phyloP scores from a whole-genome alignment of 2,329 filamentous ascomycete genomes.

The Fusarium ramigenum region DNA sequence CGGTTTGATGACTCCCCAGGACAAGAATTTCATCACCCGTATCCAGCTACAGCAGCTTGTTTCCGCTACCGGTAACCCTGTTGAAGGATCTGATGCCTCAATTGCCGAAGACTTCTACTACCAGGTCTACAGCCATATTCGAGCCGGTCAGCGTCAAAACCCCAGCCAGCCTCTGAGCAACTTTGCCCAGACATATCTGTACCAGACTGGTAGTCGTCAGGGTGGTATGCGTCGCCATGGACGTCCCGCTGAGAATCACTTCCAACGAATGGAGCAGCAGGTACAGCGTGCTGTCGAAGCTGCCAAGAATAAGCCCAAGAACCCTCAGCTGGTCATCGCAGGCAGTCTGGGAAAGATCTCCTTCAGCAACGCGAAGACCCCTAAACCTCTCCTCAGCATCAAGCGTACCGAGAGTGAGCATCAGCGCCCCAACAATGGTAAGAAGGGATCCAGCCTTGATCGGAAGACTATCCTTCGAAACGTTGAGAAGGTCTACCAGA shows the following conservation, averaged over 20 bases:
- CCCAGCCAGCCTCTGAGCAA: constrained; percentile 93
- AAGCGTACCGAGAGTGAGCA: constrained; percentile 81
- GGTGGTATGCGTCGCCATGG: constrained; percentile 78
- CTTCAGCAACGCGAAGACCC: constrained; percentile 98
- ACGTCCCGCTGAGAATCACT: constrained; percentile 91
- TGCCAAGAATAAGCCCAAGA: constrained; percentile 97
- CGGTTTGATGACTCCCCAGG: constrained; percentile 97
- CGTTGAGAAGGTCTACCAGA: constrained; percentile 88
- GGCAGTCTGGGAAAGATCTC: constrained; percentile 97
- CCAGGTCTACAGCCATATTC: constrained; percentile 94
- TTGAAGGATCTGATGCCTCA: constrained; percentile 82
- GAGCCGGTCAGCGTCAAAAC: constrained; percentile 87
- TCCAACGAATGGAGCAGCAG: constrained; percentile 99
- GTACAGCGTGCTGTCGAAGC: constrained; percentile 97
- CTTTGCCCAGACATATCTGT: constrained; percentile 97
- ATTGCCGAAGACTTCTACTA: constrained; percentile 98
- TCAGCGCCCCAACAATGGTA: constrained; percentile 61
- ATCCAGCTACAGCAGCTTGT: constrained; percentile 98
- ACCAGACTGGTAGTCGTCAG: constrained; percentile 89
- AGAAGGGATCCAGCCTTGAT: constrained; percentile 68
- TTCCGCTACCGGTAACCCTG: constrained; percentile 86
- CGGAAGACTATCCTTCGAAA: constrained; percentile 85
- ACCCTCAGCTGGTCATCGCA: constrained; percentile 95
- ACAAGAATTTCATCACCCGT: constrained; percentile 99
- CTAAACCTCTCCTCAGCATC: constrained; percentile 93